Evolutionary conservation across 2,329 filamentous ascomycete species (phyloP), one percentile per base, ranked within the genome.

Genomic region (Orbilia brochopaga): DNA sequence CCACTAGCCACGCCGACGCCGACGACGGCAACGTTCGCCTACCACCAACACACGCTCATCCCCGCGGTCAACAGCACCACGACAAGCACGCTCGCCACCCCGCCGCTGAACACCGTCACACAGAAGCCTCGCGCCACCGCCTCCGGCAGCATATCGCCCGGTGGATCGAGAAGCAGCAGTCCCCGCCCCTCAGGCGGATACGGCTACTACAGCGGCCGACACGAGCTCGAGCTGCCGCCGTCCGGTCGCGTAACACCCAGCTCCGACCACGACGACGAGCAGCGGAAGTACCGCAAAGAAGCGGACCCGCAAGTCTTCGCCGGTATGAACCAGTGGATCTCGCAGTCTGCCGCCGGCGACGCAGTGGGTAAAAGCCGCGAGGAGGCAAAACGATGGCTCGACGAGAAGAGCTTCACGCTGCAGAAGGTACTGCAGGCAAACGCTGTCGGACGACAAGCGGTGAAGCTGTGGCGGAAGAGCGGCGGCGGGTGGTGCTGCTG

Each of bases 11-110:
- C 63, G 10, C 69, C 69, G 24, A 73, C 63, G 32, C 63, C 69
- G 40, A 73, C 61, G 44, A 66, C 69, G 40, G 69, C 63, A 24
- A 73, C 62, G 27, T 72, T 72, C 21, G 62, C 48, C 15, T 67
- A 67, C 23, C 62, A 73, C 35, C 63, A 66, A 52, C 69, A 73
- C 32, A 63, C 62, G 17, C 62, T 73, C 24, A 62, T 67, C 30
- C 62, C 69, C 53, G 69, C 69, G 42, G 67, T 72, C 17, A 72
- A 72, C 67, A 60, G 67, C 27, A 72, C 67, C 23, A 72, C 67
- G 46, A 65, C 67, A 55, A 72, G 67, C 21, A 72, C 67, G 13
- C 67, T 72, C 32, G 67, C 67, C 50, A 65, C 67, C 11, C 67
- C 67, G 2, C 21, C 67, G 15, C 55, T 63, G 11, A 51, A 53